Evolutionary conservation across 495 filamentous ascomycete species (phyloP).

Genomic region (Hypoxylon perforatum): DNA sequence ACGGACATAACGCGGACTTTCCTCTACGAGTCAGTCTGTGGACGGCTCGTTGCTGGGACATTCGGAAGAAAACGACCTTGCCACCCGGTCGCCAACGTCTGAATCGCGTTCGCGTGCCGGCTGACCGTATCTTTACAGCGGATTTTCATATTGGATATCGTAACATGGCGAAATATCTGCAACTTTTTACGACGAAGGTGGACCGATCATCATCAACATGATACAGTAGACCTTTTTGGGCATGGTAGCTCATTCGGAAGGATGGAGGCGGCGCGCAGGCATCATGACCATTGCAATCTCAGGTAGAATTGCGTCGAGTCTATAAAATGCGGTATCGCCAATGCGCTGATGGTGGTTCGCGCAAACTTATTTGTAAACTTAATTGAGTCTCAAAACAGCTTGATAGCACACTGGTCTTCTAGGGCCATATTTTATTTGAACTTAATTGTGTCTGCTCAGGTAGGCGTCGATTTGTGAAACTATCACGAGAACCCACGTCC

Average conservation of each 20-base stretch:
- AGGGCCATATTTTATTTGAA: too few species aligned
- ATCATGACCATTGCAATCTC: not conserved
- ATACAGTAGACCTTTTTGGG: conserved; percentile 13
- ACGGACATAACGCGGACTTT: not conserved
- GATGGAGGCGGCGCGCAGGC: conserved; percentile 3
- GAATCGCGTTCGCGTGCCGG: conserved; percentile 19
- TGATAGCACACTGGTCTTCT: too few species aligned
- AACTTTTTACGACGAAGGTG: conserved; percentile 13
- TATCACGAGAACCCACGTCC: too few species aligned
- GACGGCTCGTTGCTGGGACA: not conserved
- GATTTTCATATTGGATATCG: not conserved
- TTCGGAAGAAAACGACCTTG: conserved; percentile 3
- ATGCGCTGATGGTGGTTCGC: not conserved
- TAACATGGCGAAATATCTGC: conserved; percentile 2
- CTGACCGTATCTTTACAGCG: conserved; percentile 8
- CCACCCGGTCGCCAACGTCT: conserved; percentile 11
- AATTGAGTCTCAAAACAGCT: too few species aligned
- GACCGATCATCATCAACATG: conserved; percentile 8
- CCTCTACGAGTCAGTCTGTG: conserved; percentile 20
- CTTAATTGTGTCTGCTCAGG: too few species aligned
- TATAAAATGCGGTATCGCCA: conserved; percentile 14
- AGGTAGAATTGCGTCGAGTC: not conserved
- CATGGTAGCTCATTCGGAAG: conserved; percentile 9
- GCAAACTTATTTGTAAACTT: too few species aligned
- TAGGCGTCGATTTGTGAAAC: too few species aligned